phyloP scores from a whole-genome alignment of 2,329 filamentous ascomycete genomes.

The Annulohypoxylon truncatum region DNA sequence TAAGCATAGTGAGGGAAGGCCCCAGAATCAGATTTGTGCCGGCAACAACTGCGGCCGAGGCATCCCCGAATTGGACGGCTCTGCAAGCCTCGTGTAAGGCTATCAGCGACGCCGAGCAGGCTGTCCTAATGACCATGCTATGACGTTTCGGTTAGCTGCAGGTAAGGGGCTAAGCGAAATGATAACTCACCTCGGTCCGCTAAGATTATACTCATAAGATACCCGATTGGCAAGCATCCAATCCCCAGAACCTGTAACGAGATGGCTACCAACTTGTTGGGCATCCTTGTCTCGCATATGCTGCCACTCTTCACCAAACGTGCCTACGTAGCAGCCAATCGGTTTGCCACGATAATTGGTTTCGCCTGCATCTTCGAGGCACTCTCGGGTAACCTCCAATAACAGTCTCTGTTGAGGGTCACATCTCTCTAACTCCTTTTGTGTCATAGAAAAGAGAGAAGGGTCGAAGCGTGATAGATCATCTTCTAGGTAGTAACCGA shows the following conservation, averaged over 20 bases:
- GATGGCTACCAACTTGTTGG: slow-evolving; percentile 40
- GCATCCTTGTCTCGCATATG: slow-evolving; percentile 41
- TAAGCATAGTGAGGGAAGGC: slow-evolving; percentile 40
- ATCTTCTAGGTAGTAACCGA: slow-evolving; percentile 41
- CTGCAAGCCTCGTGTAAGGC: slow-evolving; percentile 48
- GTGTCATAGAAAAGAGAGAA: slow-evolving; percentile 41
- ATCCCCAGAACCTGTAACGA: slow-evolving; percentile 44
- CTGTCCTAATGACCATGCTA: slow-evolving; percentile 46
- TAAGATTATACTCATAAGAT: slow-evolving; percentile 44
- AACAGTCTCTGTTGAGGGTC: slow-evolving; percentile 49
- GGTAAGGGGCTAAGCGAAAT: background rate
- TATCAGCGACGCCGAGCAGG: slow-evolving; percentile 47
- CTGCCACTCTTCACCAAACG: slow-evolving; percentile 49
- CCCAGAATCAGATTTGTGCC: slow-evolving; percentile 42
- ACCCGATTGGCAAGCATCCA: slow-evolving; percentile 48
- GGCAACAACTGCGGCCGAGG: slow-evolving; percentile 47
- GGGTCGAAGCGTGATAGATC: slow-evolving; percentile 40
- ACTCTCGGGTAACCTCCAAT: slow-evolving; percentile 48
- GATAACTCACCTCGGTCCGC: slow-evolving; percentile 42
- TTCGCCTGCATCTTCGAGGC: slow-evolving; percentile 48
- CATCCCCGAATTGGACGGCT: slow-evolving; percentile 43
- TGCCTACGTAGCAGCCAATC: slow-evolving; percentile 51
- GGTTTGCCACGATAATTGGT: slow-evolving; percentile 46
- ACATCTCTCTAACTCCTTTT: slow-evolving; percentile 42
- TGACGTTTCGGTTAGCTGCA: slow-evolving; percentile 12